Evolutionary conservation across 2,329 filamentous ascomycete genomes (phyloP).

Genomic region (Dactylellina leptospora): DNA sequence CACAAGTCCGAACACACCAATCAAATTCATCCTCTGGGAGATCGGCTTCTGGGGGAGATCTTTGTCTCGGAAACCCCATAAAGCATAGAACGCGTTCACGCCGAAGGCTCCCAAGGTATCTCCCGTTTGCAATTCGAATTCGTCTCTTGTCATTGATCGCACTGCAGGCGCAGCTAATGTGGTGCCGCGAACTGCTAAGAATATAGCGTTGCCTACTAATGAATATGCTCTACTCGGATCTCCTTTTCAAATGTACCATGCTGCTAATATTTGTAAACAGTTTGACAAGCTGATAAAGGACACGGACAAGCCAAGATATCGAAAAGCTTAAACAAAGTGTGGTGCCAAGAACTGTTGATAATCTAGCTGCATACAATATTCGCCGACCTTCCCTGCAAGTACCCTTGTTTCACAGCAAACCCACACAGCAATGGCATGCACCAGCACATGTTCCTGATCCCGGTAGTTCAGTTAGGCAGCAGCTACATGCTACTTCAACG

Average conservation of each 20-base stretch:
- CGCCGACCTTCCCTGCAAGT: conserved; percentile 51
- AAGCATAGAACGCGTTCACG: conserved; percentile 25
- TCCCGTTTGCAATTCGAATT: conserved; percentile 17
- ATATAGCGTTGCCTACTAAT: conserved; percentile 24
- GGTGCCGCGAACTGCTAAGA: conserved; percentile 8
- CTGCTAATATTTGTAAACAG: conserved; percentile 1
- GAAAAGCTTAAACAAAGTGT: conserved; percentile 43
- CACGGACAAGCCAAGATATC: conserved; percentile 12
- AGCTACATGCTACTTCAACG: conserved; percentile 43
- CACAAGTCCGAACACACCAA: conserved; percentile 11
- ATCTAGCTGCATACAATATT: conserved; percentile 42
- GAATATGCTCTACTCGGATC: too few relatives aligned
- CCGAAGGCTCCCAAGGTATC: conserved; percentile 15
- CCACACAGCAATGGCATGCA: conserved; percentile 45
- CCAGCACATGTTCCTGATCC: conserved; percentile 54
- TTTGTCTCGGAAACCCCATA: conserved; percentile 52
- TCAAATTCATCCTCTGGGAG: conserved; percentile 18
- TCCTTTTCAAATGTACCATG: neutral
- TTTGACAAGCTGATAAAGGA: conserved; percentile 1
- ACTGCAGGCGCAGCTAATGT: neutral
- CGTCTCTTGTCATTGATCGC: conserved; percentile 2
- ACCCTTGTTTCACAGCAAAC: conserved; percentile 52
- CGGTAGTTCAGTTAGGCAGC: conserved; percentile 51
- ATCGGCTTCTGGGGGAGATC: conserved; percentile 41
- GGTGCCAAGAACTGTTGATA: conserved; percentile 36